phyloP scores from a whole-genome alignment of 345 rosid species.

The Euphorbia peplus region DNA sequence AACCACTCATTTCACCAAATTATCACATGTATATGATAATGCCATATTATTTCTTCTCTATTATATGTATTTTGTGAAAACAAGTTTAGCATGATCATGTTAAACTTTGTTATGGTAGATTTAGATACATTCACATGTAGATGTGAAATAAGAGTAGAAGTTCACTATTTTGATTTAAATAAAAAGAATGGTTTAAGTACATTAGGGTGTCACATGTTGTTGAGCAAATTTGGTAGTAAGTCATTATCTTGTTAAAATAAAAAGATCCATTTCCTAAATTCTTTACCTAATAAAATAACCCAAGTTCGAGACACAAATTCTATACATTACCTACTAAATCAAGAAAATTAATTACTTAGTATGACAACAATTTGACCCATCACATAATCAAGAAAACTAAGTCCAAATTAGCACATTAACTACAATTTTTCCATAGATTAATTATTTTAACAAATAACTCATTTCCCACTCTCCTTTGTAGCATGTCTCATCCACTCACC shows the following conservation, averaged over 20 bases:
- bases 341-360: slow-evolving; percentile 16
- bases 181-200: too few species aligned
- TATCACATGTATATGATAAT: too few species aligned
- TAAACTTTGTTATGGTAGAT: too few species aligned
- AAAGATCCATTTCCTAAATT: slow-evolving; percentile 11
- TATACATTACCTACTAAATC: slow-evolving; percentile 30
- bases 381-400: background rate
- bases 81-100: too few species aligned
- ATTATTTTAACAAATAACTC: slow-evolving; percentile 1
- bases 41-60: too few species aligned
- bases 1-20: too few species aligned
- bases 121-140: too few species aligned
- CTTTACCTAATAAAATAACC: slow-evolving; percentile 31
- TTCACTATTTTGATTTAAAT: too few species aligned
- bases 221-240: slow-evolving; percentile 20
- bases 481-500: background rate
- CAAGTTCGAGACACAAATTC: slow-evolving; percentile 23
- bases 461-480: background rate
- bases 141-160: too few species aligned
- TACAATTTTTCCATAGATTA: background rate
- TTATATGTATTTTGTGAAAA: too few species aligned
- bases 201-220: too few species aligned
- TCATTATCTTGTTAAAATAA: slow-evolving; percentile 1
- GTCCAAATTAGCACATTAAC: background rate
- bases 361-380: slow-evolving; percentile 23